Percentiles rank a stretch among this genome's conserved stretches.
Conservation (phyloP, 805 yeast genomes). For the Lipomyces yamadae region DNA sequence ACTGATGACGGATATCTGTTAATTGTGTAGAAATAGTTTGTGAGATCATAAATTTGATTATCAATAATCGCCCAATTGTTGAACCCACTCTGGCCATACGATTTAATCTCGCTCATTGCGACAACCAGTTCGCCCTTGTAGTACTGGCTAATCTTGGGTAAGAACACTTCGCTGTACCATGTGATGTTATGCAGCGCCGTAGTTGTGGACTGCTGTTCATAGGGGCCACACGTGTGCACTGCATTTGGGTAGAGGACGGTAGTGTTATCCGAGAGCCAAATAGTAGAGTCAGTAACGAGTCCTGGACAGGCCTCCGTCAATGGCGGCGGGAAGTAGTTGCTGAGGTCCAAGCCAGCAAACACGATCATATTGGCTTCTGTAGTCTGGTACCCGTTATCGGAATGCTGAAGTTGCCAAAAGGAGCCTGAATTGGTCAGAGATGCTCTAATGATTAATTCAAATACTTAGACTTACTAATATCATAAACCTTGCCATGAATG, state of each 20-base stretch:
- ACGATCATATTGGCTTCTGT: slow-evolving; percentile 45
- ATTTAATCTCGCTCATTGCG: slow-evolving; percentile 40
- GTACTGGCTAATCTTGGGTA: slow-evolving; percentile 46
- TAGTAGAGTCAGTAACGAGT: slow-evolving; percentile 45
- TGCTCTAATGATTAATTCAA: neutral
- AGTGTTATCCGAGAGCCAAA: slow-evolving; percentile 43
- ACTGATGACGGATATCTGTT: slow-evolving; percentile 39
- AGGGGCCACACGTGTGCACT: slow-evolving; percentile 45
- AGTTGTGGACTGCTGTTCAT: slow-evolving; percentile 39
- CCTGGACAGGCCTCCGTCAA: slow-evolving; percentile 49
- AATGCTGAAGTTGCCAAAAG: slow-evolving; percentile 50
- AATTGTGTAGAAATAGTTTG: slow-evolving; percentile 47
- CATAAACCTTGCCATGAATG: slow-evolving; percentile 50
- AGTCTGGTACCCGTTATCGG: slow-evolving; percentile 48
- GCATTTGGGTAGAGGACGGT: slow-evolving; percentile 43
- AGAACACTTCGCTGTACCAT: slow-evolving; percentile 48
- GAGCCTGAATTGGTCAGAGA: slow-evolving; percentile 23
- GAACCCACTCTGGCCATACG: slow-evolving; percentile 39
- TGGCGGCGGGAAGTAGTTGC: slow-evolving; percentile 51
- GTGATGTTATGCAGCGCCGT: slow-evolving; percentile 46
- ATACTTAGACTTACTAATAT: slow-evolving; percentile 42
- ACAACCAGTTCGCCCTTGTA: slow-evolving; percentile 49
- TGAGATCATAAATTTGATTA: slow-evolving; percentile 47
- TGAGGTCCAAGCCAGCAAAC: slow-evolving; percentile 50
- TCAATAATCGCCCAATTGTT: slow-evolving; percentile 45